Base-by-base conservation (phyloP, 257 asterid species). In the Knoxia roxburghii region DNA sequence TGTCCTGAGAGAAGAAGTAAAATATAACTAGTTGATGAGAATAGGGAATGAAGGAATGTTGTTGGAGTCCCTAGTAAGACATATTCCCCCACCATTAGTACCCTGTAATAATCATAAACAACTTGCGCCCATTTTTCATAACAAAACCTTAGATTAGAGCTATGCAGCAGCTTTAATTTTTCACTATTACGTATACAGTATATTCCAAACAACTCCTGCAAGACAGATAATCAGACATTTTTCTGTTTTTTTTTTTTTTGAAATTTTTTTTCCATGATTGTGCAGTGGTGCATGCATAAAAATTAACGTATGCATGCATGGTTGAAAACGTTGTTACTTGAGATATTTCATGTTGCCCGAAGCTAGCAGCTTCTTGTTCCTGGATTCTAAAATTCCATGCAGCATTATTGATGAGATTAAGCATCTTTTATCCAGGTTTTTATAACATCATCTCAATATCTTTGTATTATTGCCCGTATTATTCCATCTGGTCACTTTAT, bases 341-440 rank as follows among this genome's bases (percentile, higher is more conserved):
- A 37, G 1, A 23, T n/a, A 24, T 51, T 30, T 58, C 7, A 18
- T 58, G 20, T 45, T n/a, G n/a, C n/a, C n/a, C n/a, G n/a, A n/a
- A n/a, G n/a, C 20, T 45, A 45, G n/a, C 62, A 4, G 41, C n/a
- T 59, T 60, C 65, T 37, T 48, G 21, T 39, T 56, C 39, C 23
- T 27, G 55, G 59, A 74, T 86, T 86, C 90, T 82, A 84, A 84
- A 3, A 3, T 84, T 82, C 93, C 73, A 73, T 76, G 76, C 72
- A 73, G 62, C 79, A 86, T 84, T 84, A 84, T 86, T 84, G 84
- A 77, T 65, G 40, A 56, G 40, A 46, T 65, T 77, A 86, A 82
- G 90, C 88, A 84, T 82, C 85, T 77, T 60, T 67, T 79, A 75
- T 70, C 81, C 75, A 73, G 72, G 75, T 69, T 66, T 69, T 63